Base-by-base conservation (phyloP, 2,329 filamentous ascomycete species). In the Thielaviopsis ethacetica region DNA sequence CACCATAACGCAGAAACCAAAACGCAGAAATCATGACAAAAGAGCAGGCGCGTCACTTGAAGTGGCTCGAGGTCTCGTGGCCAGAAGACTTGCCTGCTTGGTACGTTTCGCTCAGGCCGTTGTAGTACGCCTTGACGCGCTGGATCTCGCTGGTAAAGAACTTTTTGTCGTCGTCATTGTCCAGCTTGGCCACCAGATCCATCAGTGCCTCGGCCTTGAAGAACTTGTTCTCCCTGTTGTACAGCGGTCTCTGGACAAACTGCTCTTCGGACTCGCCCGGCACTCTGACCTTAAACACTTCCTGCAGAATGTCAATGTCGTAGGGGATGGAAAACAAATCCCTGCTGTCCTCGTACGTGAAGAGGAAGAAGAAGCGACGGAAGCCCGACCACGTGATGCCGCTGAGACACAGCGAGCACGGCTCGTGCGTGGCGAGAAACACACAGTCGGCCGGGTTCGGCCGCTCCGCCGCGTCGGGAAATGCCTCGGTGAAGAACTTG, bases 351-450 rank as follows among this genome's bases (percentile, higher is more conserved):
- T 80, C 75, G 65, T 81, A 79, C 0, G 78, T 80, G 66, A 81
- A 82, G 54, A 81, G 68, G 64, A 80, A 80, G 66, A 79, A 81
- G 59, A 82, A 71, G 66, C 77, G 73, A 60, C 70, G 71, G 68
- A 82, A 81, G 0, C 79, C 78, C 10, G 75, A 74, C 78, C 78
- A 82, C 2, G 78, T 72, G 62, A 82, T 81, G 15, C 75, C 79
- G 63, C 75, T 79, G 10, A 82, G 68, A 61, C 79, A 81, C 2
- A 81, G 70, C 51, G 75, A 79, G 69, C 79, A 81, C 1, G 79
- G 79, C 68, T 82, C 78, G 65, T 81, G 78, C 0, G 79, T 81
- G 4, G 77, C 75, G 61, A 81, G 73, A 69, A 82, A 81, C 65
- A 82, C 65, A 68, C 78, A 81, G 64, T 78, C 75, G 9, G 68